phyloP scores from a whole-genome alignment of 768 basidiomycete species.

The Tremella fuciformis region DNA sequence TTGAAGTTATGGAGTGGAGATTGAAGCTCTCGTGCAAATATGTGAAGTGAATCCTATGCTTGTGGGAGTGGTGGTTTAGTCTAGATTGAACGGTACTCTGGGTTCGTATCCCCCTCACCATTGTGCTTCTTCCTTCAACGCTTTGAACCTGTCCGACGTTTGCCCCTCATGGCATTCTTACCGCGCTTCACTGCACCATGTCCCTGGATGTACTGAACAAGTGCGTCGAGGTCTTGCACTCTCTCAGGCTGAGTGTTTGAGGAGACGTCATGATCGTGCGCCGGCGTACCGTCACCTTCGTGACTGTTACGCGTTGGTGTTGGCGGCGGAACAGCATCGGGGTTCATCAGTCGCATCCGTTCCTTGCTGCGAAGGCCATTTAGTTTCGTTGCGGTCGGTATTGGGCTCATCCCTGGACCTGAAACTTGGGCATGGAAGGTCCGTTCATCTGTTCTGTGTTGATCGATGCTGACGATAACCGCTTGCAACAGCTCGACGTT shows the following conservation, averaged over 20 bases:
- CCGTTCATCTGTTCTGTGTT: conserved; percentile 16
- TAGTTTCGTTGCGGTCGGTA: conserved; percentile 3
- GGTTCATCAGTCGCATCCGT: not conserved
- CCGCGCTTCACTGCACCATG: conserved; percentile 27
- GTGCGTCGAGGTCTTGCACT: conserved; percentile 52
- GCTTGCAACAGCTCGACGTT: conserved; percentile 50
- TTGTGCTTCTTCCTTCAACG: conserved; percentile 10
- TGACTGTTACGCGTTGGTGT: not conserved
- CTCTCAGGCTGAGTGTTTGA: not conserved
- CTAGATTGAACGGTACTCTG: too few species aligned
- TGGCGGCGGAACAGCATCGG: not conserved
- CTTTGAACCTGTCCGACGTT: conserved; percentile 38
- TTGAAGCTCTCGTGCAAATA: too few species aligned
- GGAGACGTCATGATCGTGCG: not conserved
- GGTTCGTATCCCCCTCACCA: not conserved
- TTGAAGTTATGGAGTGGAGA: too few species aligned
- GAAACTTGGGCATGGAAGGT: conserved; percentile 3
- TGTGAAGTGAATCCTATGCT: too few species aligned
- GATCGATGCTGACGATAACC: conserved; percentile 47
- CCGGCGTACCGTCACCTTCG: conserved; percentile 38
- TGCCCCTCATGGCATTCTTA: conserved; percentile 48
- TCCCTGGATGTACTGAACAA: conserved; percentile 54
- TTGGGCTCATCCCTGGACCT: conserved; percentile 1
- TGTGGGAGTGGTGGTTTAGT: too few species aligned
- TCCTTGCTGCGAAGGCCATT: conserved; percentile 4